Evolutionary conservation across 192 early-diverging fungal genomes (phyloP).

Genomic region (Backusella morwellensis): DNA sequence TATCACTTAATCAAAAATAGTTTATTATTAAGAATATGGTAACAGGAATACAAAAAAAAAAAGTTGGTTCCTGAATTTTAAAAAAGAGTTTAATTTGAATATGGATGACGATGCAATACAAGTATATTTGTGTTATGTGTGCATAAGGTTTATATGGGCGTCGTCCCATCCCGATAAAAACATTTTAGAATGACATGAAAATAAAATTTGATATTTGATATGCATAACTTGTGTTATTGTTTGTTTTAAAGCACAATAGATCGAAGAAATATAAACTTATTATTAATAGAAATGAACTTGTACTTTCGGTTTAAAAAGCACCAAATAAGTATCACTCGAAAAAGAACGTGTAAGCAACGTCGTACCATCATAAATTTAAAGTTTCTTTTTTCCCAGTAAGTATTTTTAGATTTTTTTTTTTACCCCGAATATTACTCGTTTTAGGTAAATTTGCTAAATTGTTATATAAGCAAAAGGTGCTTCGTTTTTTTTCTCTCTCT

Average conservation of each 20-base stretch:
- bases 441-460: slow-evolving; percentile 4
- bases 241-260: too few relatives aligned
- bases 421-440: neutral
- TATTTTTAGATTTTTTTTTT: neutral
- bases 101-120: too few relatives aligned
- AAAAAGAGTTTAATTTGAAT: too few relatives aligned
- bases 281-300: neutral
- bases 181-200: neutral
- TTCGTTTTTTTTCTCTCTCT: neutral
- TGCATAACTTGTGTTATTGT: too few relatives aligned
- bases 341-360: neutral
- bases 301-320: neutral
- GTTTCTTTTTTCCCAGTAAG: neutral
- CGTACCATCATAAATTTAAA: neutral
- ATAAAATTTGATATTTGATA: neutral
- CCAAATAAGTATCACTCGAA: neutral
- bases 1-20: neutral
- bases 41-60: neutral
- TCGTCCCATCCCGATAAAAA: too few relatives aligned
- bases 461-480: neutral
- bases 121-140: too few relatives aligned
- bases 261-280: neutral
- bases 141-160: too few relatives aligned
- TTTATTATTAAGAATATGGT: neutral
- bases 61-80: neutral